Evolutionary conservation across 495 filamentous ascomycete species (phyloP), one percentile per base, ranked within the genome.

Genomic region (Aspergillus diversus): DNA sequence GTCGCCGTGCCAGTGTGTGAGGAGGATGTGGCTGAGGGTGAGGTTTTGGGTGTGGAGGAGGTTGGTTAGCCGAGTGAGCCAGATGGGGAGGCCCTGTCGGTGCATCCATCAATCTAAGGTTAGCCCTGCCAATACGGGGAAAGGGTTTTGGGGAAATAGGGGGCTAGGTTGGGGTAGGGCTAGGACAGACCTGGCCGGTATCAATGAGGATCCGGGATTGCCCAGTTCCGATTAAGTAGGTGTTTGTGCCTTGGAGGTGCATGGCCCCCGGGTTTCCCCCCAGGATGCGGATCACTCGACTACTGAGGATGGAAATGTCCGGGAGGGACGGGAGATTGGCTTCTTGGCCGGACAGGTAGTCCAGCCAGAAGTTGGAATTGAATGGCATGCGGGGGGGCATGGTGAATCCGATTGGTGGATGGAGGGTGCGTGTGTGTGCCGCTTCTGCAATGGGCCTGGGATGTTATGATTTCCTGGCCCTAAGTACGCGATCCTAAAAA

Each of bases 1-100:
- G 71, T 97, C 92, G 21, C 77, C 82, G 73, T 96, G 92, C 88
- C 90, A 90, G 73, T 97, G 92, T 0, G 92, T 92, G 16, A 96
- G 77, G 13, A 97, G 76, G 1, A 85, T 82, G 12, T 73, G 68
- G 12, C 80, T 73, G 21, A 96, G 75, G 1, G 74, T 69, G 51
- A 87, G 78, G 7, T 83, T 75, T 5, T 37, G 34, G 27, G 69
- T 48, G 11, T 53, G 16, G 8, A 75, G 63, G 8, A 61, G 65
- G 0, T 65, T 56, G 4, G 54, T 46, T n/a, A 79, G 71, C 3
- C 69, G 57, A 11, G 68, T 66, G 8, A 66, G 65, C 76, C 77
- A 80, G 27, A 69, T 63, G 21, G 71, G 71, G 6, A 66, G 63
- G 2, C 73, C 89, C 21, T 27, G 21, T 27, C 21, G n/a, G n/a